Evolutionary conservation across 2,329 filamentous ascomycete species (phyloP), one percentile per base, ranked within the genome.

Genomic region (Pseudopyricularia cyperi): DNA sequence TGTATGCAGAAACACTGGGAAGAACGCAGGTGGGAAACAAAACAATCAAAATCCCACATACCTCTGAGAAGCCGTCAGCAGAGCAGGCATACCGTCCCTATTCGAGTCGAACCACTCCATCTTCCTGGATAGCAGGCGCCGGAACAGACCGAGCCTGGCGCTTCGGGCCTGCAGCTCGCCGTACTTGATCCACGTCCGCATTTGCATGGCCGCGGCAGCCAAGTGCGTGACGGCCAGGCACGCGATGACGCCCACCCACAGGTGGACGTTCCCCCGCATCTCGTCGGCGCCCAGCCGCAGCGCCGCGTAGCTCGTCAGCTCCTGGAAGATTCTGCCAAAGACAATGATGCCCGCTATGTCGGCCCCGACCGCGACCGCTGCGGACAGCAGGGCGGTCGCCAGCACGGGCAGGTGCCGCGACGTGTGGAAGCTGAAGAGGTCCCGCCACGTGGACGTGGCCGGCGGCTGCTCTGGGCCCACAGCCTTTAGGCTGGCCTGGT

Each of bases 21-120:
- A 11, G 2, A 8, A 11, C 37, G 9, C 9, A 12, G 37, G 17
- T 4, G 9, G 19, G 11, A 24, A 22, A 22, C n/a, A 15, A 15
- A 5, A 15, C 9, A 22, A 48, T 17, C 6, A 15, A 33, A 17
- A 5, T 8, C 14, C 19, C 51, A 65, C 82, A 66, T 70, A 90
- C 85, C 82, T 82, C 65, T 95, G 85, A 32, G 89, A 72, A 52
- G 82, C 75, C 15, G 83, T 77, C 17, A 94, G 70, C 42, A 93
- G 73, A 17, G 87, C 83, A 1, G 79, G 77, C 17, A 87, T 75
- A 0, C 90, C 91, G 52, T 87, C 80, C 35, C 78, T 71, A 50
- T 83, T 76, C 17, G 74, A 71, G 62, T 96, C 89, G 61, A 87
- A 95, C 89, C 90, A 97, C 46, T 75, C 73, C 62, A 93, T 79